Evolutionary conservation across 2,329 filamentous ascomycete species (phyloP), one percentile per base, ranked within the genome.

Genomic region (Mollisia scopiformis): DNA sequence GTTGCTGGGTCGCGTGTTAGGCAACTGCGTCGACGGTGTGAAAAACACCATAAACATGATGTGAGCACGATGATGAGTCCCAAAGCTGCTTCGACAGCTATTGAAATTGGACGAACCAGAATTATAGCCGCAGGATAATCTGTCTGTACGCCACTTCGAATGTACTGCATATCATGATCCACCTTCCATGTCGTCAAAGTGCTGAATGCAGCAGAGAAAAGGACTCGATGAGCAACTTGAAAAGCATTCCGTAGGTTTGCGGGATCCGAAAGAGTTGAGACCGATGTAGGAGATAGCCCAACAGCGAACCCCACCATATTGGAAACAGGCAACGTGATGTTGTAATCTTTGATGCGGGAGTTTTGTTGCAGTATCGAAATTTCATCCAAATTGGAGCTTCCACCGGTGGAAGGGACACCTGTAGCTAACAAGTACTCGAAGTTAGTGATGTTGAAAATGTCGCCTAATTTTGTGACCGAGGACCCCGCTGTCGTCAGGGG

Each of bases 241-340:
- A 79, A 80, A 0, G 76, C 74, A 1, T 63, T 30, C 0, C 69
- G 65, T 0, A 82, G 58, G 0, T 59, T 62, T 14, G 69, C 52
- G 27, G 73, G 72, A 39, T 78, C 72, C 1, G 77, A 54, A 33
- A 77, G 76, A 0, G 74, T 71, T 16, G 73, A 68, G 0, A 74
- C 6, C 0, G 74, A 59, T 0, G 57, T 59, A 1, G 67, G 58
- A 10, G 65, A 69, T 0, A 71, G 66, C 7, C 68, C 74, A 2
- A 80, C 55, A 0, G 76, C 75, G n/a, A 78, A 75, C 0, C 73
- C 74, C 1, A 77, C 71, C 73, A 79, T 75, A 23, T 70, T 71
- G 0, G 65, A 64, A 2, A 69, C 58, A 1, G 75, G 61, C 49
- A 62, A 72, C 0, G 49, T 58, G 2, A 73, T 39, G 33, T 63